Base-by-base conservation (phyloP, 2,329 filamentous ascomycete genomes). In the Stromatinia cepivora region DNA sequence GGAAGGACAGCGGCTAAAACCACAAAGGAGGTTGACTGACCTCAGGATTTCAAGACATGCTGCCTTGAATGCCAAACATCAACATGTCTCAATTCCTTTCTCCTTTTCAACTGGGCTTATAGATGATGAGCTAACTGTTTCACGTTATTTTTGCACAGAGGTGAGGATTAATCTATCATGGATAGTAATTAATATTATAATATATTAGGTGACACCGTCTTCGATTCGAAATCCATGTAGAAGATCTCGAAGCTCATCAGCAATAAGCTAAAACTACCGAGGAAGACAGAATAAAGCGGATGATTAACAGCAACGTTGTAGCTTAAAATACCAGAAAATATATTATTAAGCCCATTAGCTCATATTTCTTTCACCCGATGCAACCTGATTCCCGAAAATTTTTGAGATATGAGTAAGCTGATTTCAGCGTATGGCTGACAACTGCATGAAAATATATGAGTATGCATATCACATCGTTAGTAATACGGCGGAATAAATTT, bases 351-450 rank as follows among this genome's bases (percentile, higher is more conserved):
- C 20, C 11, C 11, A 25, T 39, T 17, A 28, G 8, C 1, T 11
- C 15, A 31, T 1, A 58, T 25, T 8, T 11, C 22, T 25, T 8
- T 11, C 22, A 15, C 3, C 15, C 9, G 31, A 10, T 22, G 28
- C 31, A 28, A 22, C 1, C 42, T 13, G 28, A 36, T 36, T 25
- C 13, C 11, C 45, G 28, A 31, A 8, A 50, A 42, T 17, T 15
- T 36, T 17, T 25, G 15, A 39, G 2, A 13, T 63, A 39, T 50
- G 31, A 63, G 46, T 64, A 64, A 62, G 59, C 59, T 62, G 59
- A 62, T 17, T 59, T 59, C n/a, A 25, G 36, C 25, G 22, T 10
- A 36, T 57, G 54, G 36, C 54, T 56, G 28, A 31, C 15, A 6
- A 17, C 17, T 42, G 15, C 13, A 17, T 42, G 39, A 6, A 42